These are phyloP conservation scores for Fusarium sp. DNA, from an alignment of 2,329 filamentous ascomycete species.

Conservation along the genomic window DNA sequence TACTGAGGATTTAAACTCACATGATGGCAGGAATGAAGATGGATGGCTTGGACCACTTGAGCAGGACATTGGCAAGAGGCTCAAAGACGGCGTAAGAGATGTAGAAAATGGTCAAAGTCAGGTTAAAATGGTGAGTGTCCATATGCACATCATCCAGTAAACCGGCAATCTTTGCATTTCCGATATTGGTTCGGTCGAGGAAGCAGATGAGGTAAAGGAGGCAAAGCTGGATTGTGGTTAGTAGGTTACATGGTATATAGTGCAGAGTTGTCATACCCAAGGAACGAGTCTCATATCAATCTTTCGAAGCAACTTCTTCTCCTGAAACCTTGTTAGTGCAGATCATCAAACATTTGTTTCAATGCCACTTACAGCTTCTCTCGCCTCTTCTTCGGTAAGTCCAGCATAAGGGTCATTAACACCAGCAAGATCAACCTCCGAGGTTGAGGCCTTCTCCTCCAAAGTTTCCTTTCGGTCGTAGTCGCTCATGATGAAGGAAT, in stretches of 20 bases:
- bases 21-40: constrained; percentile 87
- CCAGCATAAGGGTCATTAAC: constrained; percentile 65
- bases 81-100: constrained; percentile 85
- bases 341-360: neutral
- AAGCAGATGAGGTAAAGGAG: constrained; percentile 80
- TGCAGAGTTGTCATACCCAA: constrained; percentile 54
- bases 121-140: constrained; percentile 75
- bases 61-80: constrained; percentile 79
- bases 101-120: constrained; percentile 84
- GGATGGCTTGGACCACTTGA: constrained; percentile 80
- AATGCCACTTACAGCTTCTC: constrained; percentile 63
- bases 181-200: constrained; percentile 81
- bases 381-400: constrained; percentile 70
- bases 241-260: neutral
- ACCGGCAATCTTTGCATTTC: constrained; percentile 71
- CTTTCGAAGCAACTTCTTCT: constrained; percentile 70
- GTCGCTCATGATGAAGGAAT: constrained; percentile 46
- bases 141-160: constrained; percentile 68
- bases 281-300: constrained; percentile 71
- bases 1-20: constrained; percentile 55
- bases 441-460: constrained; percentile 46
- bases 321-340: constrained; percentile 54
- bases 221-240: constrained; percentile 60
- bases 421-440: constrained; percentile 41
- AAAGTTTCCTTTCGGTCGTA: constrained; percentile 45